Base-by-base conservation (phyloP, 169 alveolate genomes). In the Eimeria sp. region DNA sequence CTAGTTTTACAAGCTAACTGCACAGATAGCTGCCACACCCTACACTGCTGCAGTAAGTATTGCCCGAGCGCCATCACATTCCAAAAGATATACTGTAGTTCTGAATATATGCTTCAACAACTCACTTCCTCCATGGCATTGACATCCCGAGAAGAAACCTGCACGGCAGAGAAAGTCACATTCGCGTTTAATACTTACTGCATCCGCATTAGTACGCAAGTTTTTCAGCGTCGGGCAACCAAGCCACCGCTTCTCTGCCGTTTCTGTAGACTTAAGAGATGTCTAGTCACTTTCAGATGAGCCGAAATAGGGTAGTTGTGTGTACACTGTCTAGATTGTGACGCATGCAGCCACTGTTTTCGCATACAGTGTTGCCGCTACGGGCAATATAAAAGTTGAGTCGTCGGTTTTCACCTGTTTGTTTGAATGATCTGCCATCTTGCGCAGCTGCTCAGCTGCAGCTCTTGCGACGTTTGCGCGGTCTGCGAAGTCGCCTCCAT, bases 371-470 rank as follows among this genome's bases (percentile, higher is more conserved):
- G 80, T 37, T 71, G 80, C 80, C 87, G 43, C 23, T 16, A 14
- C 14, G 9, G 87, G 66, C 58, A 77, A n/a, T 23, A 4, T 77
- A 49, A 46, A 77, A 8, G 16, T 3, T 77, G 66, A 46, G 66
- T 0, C 20, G 40, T 27, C 87, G 27, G 16, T 33, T 23, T 37
- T 82, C 56, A 56, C 90, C 71, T 82, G 30, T 56, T 82, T 52
- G 33, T 56, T 11, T 37, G 90, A n/a, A 54, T 74, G 49, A 56
- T 10, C 30, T 37, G 11, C 90, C 90, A 82, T 52, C 33, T 54
- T 82, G 20, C 90, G 49, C 64, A 82, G 56, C 54, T 82, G 90
- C 74, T 82, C 90, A 10, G 90, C 90, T 82, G 90, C 90, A 11
- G 90, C 90, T 4, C 33, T n/a, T 33, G 90, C 56, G 56, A 82